Evolutionary conservation across 176 grass and related monocot genomes (phyloP), one percentile per base, ranked within the genome.

Genomic region (Raddia guianensis): DNA sequence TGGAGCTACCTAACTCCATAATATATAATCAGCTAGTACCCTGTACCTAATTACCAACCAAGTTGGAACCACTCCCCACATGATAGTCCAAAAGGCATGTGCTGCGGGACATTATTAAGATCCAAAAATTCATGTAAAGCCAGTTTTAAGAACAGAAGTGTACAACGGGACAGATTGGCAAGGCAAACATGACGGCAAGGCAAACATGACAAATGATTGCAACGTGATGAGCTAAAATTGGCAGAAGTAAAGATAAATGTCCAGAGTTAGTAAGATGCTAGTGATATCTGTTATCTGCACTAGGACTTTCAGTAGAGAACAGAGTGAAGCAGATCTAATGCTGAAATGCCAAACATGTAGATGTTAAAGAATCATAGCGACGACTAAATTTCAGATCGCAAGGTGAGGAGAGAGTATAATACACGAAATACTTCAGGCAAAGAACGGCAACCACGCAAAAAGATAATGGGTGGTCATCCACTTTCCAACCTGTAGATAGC

Each of bases 61-160:
- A 59, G 49, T 69, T 85, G 77, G 87, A 81, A 81, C 35, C 70
- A 66, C 49, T 32, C 65, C 81, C 49, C 42, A 85, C 72, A 81
- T 81, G 73, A 18, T 81, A 76, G 35, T 85, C 70, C 48, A 57
- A 81, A 58, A 81, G 56, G 37, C 77, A 85, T 85, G 77, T 77
- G 49, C 15, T 56, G 56, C 76, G 49, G 59, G 59, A 51, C 49
- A 81, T 63, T 80, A 71, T 57, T 76, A 85, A 81, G 47, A 59
- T 76, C 21, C 18, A 47, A 44, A 62, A 71, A 68, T 35, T 57
- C 18, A 44, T 76, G 49, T 71, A 72, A 80, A 85, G 68, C 56
- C 44, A 81, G 65, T n/a, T 56, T 72, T 53, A 15, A 16, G n/a
- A 59, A 74, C 15, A 61, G 0, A 63, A 61, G 4, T 33, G 63